These are phyloP conservation scores for Fusarium heterosporum DNA, from an alignment of 2,329 filamentous ascomycete genomes.

Conservation along the genomic window DNA sequence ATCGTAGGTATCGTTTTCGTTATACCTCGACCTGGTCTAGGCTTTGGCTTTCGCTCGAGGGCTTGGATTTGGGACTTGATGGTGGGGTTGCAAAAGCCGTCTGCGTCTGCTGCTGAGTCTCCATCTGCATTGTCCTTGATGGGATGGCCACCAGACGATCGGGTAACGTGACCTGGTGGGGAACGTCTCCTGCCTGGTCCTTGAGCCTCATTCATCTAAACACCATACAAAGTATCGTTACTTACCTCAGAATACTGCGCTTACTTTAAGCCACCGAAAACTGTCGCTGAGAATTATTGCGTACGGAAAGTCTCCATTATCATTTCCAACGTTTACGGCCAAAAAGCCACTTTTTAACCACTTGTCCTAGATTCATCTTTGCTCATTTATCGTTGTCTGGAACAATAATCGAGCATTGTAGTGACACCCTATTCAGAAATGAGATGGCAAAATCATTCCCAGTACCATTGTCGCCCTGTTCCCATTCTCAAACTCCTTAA, in stretches of 20 bases:
- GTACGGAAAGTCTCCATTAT: background rate
- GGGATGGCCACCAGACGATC: constrained; percentile 11
- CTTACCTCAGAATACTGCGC: background rate
- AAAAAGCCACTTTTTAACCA: background rate
- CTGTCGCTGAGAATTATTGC: background rate
- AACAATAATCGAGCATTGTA: background rate
- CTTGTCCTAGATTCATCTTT: constrained; percentile 7
- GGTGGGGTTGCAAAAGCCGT: constrained; percentile 41
- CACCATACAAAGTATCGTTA: constrained; percentile 16
- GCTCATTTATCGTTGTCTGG: constrained; percentile 1
- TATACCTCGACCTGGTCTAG: constrained; percentile 29
- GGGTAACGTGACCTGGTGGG: constrained; percentile 44
- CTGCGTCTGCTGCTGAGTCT: constrained; percentile 15
- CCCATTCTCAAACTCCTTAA: constrained; percentile 29
- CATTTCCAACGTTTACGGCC: background rate
- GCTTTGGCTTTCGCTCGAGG: constrained; percentile 10
- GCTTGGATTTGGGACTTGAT: constrained; percentile 30
- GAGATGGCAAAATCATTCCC: constrained; percentile 11
- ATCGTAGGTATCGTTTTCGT: constrained; percentile 27
- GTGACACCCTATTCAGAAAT: background rate
- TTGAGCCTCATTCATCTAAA: constrained; percentile 13
- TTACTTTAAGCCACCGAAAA: background rate
- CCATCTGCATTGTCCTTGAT: constrained; percentile 11
- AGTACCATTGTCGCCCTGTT: constrained; percentile 12
- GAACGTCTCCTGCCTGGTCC: constrained; percentile 24